Percentiles rank a stretch among this genome's conserved stretches.
Evolutionary conservation across 2,329 filamentous ascomycete genomes (phyloP).

Genomic region (Exophiala xenobiotica): DNA sequence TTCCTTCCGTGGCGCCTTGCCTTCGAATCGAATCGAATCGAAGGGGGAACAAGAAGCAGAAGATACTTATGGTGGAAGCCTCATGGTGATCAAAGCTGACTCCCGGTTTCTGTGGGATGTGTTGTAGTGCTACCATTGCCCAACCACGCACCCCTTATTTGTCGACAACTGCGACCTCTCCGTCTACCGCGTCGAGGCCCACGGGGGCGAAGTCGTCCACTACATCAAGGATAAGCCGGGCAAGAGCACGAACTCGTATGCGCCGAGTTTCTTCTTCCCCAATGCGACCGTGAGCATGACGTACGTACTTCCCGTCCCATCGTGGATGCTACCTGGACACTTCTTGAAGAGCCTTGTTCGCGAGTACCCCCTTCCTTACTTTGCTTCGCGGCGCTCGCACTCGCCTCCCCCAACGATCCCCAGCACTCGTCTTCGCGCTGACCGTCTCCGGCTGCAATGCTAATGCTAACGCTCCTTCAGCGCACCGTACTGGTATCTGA

Average conservation of each 20-base stretch:
- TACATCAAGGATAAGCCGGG: constrained; percentile 4
- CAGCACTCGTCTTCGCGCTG: no score
- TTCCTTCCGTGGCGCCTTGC: no score
- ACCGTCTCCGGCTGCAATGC: no score
- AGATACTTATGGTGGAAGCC: no score
- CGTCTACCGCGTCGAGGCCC: constrained; percentile 14
- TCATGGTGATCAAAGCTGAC: no score
- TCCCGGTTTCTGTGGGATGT: no score
- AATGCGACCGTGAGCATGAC: constrained; percentile 20
- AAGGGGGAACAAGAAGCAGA: no score
- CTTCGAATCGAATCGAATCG: no score
- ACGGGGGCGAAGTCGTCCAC: constrained; percentile 14
- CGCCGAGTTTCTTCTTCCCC: constrained; percentile 21
- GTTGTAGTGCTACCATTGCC: constrained; percentile 23
- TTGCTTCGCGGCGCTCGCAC: no score
- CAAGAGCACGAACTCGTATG: constrained; percentile 41
- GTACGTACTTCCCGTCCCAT: constrained; percentile 3
- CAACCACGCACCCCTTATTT: constrained; percentile 16
- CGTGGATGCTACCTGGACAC: neutral
- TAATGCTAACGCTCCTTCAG: constrained; percentile 7
- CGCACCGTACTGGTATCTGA: constrained; percentile 16
- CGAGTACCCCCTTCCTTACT: no score
- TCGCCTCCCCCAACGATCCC: no score
- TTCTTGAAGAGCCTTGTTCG: no score
- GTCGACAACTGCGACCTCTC: constrained; percentile 13